Evolutionary conservation across 305 asterid genomes (phyloP).

Genomic region (Fraxinus sp.): DNA sequence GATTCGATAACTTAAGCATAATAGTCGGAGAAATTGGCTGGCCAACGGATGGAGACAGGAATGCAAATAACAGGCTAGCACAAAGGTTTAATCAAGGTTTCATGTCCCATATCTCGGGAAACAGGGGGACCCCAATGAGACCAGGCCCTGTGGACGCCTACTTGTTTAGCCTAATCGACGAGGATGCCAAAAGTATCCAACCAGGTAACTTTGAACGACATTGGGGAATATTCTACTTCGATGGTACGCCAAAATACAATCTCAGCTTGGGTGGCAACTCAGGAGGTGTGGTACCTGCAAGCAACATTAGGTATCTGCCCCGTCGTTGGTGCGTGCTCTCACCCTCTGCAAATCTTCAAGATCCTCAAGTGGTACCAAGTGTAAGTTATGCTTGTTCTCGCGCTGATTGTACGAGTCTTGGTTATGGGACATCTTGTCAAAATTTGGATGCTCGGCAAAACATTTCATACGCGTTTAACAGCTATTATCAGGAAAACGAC

Average conservation of each 20-base stretch:
- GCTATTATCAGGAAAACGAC: conserved; percentile 65
- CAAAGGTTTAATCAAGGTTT: conserved; percentile 87
- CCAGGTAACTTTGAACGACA: conserved; percentile 97
- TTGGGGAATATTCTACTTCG: conserved; percentile 83
- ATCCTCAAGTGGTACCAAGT: conserved; percentile 59
- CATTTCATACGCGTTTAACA: conserved; percentile 77
- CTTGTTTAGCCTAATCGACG: conserved; percentile 82
- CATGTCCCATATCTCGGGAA: conserved; percentile 54
- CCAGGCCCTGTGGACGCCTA: conserved; percentile 80
- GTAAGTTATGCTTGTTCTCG: conserved; percentile 72
- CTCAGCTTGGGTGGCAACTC: conserved; percentile 55
- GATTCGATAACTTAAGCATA: conserved; percentile 61
- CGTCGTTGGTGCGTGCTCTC: conserved; percentile 76
- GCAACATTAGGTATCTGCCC: conserved; percentile 46
- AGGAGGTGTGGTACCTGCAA: conserved; percentile 52
- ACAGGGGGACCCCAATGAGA: conserved; percentile 80
- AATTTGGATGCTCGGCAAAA: conserved; percentile 55
- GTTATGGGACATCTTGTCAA: conserved; percentile 66
- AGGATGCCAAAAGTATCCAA: conserved; percentile 82
- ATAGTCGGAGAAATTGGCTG: conserved; percentile 90
- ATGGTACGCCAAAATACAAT: conserved; percentile 78
- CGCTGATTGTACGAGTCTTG: conserved; percentile 86
- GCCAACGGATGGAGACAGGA: conserved; percentile 83
- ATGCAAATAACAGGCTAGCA: conserved; percentile 56
- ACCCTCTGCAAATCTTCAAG: conserved; percentile 51